Percentiles rank a stretch among this genome's conserved stretches.
These are phyloP conservation scores for Dendrostoma leiphaemia DNA, from an alignment of 2,329 filamentous ascomycete species.

Conservation along the genomic window DNA sequence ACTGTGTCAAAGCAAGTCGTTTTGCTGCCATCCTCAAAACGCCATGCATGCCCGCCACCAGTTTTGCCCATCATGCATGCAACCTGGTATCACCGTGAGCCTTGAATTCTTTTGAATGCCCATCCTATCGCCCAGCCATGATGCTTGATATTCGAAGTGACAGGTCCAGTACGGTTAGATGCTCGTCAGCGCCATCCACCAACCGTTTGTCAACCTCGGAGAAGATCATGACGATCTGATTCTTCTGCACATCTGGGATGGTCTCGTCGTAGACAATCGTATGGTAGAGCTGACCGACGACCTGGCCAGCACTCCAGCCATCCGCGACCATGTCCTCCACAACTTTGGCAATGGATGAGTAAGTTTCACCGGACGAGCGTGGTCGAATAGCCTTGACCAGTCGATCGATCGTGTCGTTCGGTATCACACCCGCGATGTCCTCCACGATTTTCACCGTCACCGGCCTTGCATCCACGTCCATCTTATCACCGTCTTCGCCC, in stretches of 20 bases:
- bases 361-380: constrained; percentile 60
- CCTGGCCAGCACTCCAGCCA: constrained; percentile 92
- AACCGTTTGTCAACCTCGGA: constrained; percentile 93
- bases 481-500: constrained; percentile 48
- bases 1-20: background rate
- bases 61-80: background rate
- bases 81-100: background rate
- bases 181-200: constrained; percentile 93
- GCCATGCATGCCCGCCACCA: constrained; percentile 19
- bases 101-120: background rate
- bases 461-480: constrained; percentile 57
- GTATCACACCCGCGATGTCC: constrained; percentile 95
- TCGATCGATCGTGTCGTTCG: constrained; percentile 66
- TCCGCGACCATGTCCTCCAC: constrained; percentile 92
- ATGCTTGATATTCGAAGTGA: constrained; percentile 77
- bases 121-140: constrained; percentile 45
- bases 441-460: constrained; percentile 81
- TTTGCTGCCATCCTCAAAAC: constrained; percentile 20
- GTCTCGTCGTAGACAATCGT: constrained; percentile 79
- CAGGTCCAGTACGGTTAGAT: constrained; percentile 85
- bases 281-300: constrained; percentile 78
- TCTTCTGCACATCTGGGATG: constrained; percentile 83
- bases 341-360: constrained; percentile 71
- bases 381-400: constrained; percentile 77
- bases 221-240: constrained; percentile 83